phyloP scores from a whole-genome alignment of 129 eudicot species.

The Lactuca saligna region DNA sequence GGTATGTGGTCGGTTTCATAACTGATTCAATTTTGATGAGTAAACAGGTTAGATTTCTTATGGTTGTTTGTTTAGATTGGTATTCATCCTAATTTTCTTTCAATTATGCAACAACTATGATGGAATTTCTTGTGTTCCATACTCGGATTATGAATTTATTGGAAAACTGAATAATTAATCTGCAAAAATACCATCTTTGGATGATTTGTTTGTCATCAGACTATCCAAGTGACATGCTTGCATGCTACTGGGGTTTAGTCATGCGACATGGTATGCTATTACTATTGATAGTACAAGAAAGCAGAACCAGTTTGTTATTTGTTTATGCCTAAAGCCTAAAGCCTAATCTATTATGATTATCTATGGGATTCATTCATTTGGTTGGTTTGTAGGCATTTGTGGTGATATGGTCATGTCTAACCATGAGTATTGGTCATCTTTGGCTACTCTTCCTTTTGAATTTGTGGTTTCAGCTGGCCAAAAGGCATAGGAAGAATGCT shows the following conservation, averaged over 20 bases:
- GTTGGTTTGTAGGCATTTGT: slow-evolving; percentile 65
- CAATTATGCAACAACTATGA: too few species aligned
- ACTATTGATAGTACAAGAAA: slow-evolving; percentile 40
- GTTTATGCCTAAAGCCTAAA: too few species aligned
- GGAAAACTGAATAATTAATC: not conserved
- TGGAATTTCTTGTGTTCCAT: not conserved
- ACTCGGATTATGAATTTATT: not conserved
- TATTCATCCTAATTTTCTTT: too few species aligned
- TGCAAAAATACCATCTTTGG: slow-evolving; percentile 5
- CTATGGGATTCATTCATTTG: too few species aligned
- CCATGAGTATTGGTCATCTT: slow-evolving; percentile 92
- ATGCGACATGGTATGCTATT: slow-evolving; percentile 55
- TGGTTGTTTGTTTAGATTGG: too few species aligned
- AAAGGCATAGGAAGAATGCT: slow-evolving; percentile 81
- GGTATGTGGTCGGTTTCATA: too few species aligned
- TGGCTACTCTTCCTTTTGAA: slow-evolving; percentile 98
- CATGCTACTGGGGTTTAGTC: slow-evolving; percentile 97
- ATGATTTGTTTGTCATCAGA: not conserved
- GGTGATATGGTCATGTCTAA: slow-evolving; percentile 81
- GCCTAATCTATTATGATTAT: too few species aligned
- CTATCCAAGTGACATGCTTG: slow-evolving; percentile 57
- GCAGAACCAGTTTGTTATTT: not conserved
- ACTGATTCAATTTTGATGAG: too few species aligned
- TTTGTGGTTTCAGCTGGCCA: slow-evolving; percentile 95
- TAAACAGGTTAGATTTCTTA: too few species aligned